These are phyloP conservation scores for Talaromyces nanjingensis DNA, from an alignment of 495 filamentous ascomycete genomes.

Conservation along the genomic window DNA sequence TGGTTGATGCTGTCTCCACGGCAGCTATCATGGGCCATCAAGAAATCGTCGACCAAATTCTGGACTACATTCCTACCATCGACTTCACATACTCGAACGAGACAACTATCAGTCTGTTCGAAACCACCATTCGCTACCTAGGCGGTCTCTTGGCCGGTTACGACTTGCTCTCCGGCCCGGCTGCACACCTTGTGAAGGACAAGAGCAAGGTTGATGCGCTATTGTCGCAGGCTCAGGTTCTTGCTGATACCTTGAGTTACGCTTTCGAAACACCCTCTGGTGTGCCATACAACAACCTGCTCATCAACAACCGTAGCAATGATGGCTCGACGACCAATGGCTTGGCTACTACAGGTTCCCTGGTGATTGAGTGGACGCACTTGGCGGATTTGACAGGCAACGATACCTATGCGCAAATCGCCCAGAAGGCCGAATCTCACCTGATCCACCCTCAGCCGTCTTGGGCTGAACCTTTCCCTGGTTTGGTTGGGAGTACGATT, in stretches of 20 bases:
- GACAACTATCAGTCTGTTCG: constrained; percentile 65
- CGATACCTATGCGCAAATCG: constrained; percentile 54
- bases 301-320: constrained; percentile 45
- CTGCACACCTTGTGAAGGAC: constrained; percentile 43
- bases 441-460: constrained; percentile 60
- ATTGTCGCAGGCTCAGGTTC: constrained; percentile 56
- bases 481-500: constrained; percentile 65
- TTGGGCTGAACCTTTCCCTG: constrained; percentile 65
- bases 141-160: constrained; percentile 76
- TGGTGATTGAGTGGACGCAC: constrained; percentile 81
- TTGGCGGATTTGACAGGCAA: constrained; percentile 72
- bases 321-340: constrained; percentile 52
- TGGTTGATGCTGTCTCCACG: constrained; percentile 76
- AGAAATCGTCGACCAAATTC: constrained; percentile 59
- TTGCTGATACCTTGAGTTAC: constrained; percentile 68
- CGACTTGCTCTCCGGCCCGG: constrained; percentile 69
- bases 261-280: constrained; percentile 73
- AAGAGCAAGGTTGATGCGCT: constrained; percentile 44
- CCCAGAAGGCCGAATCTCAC: constrained; percentile 64
- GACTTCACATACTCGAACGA: constrained; percentile 56
- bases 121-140: constrained; percentile 86
- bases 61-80: constrained; percentile 60
- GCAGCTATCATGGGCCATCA: constrained; percentile 69
- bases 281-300: constrained; percentile 67
- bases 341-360: constrained; percentile 62